Evolutionary conservation across 192 early-diverging fungal genomes (phyloP).

Genomic region (Kappamyces sp.): DNA sequence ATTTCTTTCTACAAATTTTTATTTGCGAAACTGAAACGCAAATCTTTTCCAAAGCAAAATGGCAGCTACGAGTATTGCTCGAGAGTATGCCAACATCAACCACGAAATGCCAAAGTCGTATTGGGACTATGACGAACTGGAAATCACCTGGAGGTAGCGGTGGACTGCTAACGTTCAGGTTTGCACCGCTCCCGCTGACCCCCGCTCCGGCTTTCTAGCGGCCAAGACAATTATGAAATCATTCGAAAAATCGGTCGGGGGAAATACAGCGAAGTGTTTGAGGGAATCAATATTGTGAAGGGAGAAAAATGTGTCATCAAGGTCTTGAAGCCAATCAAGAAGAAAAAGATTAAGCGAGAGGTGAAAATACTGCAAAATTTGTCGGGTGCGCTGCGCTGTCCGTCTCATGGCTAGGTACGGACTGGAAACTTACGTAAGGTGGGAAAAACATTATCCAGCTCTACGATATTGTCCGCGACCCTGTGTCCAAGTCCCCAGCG

Average conservation of each 20-base stretch:
- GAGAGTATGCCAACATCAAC: conserved; percentile 90
- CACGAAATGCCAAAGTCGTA: conserved; percentile 72
- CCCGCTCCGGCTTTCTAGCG: conserved; percentile 29
- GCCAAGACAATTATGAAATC: conserved; percentile 96
- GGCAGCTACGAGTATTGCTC: conserved; percentile 44
- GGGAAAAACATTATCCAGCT: conserved; percentile 90
- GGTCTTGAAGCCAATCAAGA: conserved; percentile 99
- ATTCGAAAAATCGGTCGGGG: conserved; percentile 96
- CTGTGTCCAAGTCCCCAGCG: conserved; percentile 88
- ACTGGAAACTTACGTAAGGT: conserved; percentile 19
- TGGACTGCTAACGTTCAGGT: background rate
- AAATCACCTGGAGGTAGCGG: conserved; percentile 86
- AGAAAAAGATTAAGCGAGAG: conserved; percentile 99
- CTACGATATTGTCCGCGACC: conserved; percentile 92
- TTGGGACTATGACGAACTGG: conserved; percentile 96
- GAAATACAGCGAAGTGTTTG: conserved; percentile 99
- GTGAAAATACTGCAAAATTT: conserved; percentile 99
- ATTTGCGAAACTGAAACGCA: too few species aligned
- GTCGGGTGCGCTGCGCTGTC: conserved; percentile 33
- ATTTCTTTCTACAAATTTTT: too few species aligned
- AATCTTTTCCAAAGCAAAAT: background rate
- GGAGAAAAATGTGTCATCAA: conserved; percentile 94
- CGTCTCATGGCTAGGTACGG: too few species aligned
- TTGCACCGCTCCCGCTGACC: background rate
- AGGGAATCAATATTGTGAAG: conserved; percentile 87